These are phyloP conservation scores for Pyrenophora teres DNA, from an alignment of 2,329 filamentous ascomycete species.

Conservation along the genomic window DNA sequence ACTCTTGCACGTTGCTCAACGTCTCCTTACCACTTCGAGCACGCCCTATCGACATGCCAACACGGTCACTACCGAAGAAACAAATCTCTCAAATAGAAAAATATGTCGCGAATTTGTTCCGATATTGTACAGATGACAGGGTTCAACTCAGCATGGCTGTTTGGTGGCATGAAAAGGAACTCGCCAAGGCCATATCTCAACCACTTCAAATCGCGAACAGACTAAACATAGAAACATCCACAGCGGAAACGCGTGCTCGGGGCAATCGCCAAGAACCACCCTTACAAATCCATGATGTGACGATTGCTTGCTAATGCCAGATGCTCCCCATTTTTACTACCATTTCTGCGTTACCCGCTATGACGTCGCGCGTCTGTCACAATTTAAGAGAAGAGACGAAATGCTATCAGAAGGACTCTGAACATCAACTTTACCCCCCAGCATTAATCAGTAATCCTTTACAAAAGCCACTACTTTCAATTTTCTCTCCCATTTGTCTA, in stretches of 20 bases:
- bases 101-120: too few species aligned
- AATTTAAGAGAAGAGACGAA: constrained; percentile 6
- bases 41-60: neutral
- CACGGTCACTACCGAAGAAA: neutral
- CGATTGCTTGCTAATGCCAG: constrained; percentile 20
- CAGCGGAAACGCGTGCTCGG: constrained; percentile 2
- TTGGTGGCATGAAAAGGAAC: constrained; percentile 1
- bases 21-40: neutral
- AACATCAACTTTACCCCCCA: constrained; percentile 1
- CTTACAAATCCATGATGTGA: constrained; percentile 5
- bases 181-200: neutral
- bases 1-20: constrained; percentile 4
- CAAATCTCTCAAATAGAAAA: neutral
- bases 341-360: constrained; percentile 28
- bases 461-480: neutral
- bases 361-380: constrained; percentile 40
- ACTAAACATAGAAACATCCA: neutral
- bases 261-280: constrained; percentile 2
- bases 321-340: constrained; percentile 5
- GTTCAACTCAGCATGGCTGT: neutral
- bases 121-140: too few species aligned
- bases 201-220: neutral
- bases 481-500: neutral
- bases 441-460: neutral
- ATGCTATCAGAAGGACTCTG: constrained; percentile 7